Evolutionary conservation across 768 basidiomycete species (phyloP), one percentile per base, ranked within the genome.

Genomic region (Trametes elegans): DNA sequence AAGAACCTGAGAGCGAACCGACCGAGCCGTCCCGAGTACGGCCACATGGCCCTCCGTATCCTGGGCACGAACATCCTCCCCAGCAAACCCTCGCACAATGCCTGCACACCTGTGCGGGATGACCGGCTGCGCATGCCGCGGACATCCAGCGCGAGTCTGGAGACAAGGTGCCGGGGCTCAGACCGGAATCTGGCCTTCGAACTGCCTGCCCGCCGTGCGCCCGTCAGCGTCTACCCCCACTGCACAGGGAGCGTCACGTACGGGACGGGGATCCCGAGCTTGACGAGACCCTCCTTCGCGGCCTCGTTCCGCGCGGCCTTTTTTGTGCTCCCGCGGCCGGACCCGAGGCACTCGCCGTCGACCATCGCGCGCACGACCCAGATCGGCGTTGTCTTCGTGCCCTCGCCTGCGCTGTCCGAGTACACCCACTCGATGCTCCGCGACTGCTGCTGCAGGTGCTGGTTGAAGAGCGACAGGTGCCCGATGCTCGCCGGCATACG

Each of bases 391-490:
- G 83, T 79, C 64, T 75, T 79, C 28, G 77, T 81, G 21, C 77
- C 78, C 47, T 75, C 70, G 36, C 71, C 69, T 13, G 60, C 67
- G n/a, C 69, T 68, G 23, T 82, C 80, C 24, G 77, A 72, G 64
- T 85, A 90, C 10, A 80, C 69, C 90, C 90, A 92, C 70, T 92
- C 88, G 57, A 91, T 78, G 47, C 69, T 64, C 48, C 74, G 76
- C 63, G 74, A 75, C 24, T 65, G 61, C 69, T 81, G 86, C 70
- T 87, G 84, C 50, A 91, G 67, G 53, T 80, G 74, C 71, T 91
- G 89, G 65, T 92, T 92, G 76, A 92, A 90, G 49, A 92, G 70
- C 32, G 87, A 85, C 10, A 92, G 79, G 65, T 91, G 85, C 4
- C 90, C 90, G 28, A 71, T 69, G 43, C 67, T 73, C 11, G 71